phyloP scores from a whole-genome alignment of 169 alveolate genomes.

The Eimeria maxima region DNA sequence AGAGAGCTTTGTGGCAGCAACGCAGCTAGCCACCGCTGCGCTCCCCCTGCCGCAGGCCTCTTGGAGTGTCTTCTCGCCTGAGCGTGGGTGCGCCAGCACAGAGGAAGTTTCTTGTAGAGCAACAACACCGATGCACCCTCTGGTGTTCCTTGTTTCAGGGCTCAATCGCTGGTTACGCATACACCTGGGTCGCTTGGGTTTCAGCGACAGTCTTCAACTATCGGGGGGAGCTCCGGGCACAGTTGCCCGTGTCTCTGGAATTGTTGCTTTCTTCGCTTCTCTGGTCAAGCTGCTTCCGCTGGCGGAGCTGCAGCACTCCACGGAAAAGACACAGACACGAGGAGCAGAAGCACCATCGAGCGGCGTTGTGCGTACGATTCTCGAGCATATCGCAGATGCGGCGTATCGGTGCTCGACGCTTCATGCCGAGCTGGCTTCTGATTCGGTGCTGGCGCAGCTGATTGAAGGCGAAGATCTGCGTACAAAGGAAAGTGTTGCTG shows the following conservation, averaged over 20 bases:
- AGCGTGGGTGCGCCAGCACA: not conserved
- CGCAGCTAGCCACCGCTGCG: not conserved
- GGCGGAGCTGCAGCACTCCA: not conserved
- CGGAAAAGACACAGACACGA: not conserved
- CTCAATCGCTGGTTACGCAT: slow-evolving; percentile 70
- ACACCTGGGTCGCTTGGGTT: slow-evolving; percentile 77
- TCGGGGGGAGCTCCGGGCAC: not conserved
- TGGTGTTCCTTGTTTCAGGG: slow-evolving; percentile 58
- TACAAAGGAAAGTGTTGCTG: not conserved
- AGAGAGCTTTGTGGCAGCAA: not conserved
- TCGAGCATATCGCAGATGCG: slow-evolving; percentile 56
- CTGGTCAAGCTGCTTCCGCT: slow-evolving; percentile 70
- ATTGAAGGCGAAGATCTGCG: not conserved
- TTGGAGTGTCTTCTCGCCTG: not conserved
- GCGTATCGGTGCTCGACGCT: slow-evolving; percentile 80
- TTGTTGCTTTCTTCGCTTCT: slow-evolving; percentile 40
- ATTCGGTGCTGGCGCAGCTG: slow-evolving; percentile 60
- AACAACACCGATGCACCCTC: slow-evolving; percentile 31
- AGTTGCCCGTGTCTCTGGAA: slow-evolving; percentile 68
- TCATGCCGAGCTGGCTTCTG: slow-evolving; percentile 17
- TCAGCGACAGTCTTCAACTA: slow-evolving; percentile 9
- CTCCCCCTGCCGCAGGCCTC: not conserved
- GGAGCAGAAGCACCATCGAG: not conserved
- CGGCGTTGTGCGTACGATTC: not conserved
- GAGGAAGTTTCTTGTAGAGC: not conserved